Conservation (phyloP, 345 rosid species). For the Populus tremula region DNA sequence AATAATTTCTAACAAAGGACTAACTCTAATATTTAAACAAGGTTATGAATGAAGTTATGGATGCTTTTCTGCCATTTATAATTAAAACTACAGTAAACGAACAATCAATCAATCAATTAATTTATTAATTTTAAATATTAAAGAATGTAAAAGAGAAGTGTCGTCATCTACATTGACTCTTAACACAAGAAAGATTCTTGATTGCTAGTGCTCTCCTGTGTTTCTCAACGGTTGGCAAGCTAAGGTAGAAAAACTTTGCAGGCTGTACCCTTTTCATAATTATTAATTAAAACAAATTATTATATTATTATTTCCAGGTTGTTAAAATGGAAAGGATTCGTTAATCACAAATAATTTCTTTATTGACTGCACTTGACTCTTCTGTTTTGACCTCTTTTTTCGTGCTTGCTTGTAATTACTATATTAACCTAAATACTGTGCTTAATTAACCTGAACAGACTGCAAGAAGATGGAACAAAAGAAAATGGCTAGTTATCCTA, state of each 20-base stretch:
- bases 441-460: background rate
- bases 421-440: background rate
- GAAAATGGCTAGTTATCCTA: background rate
- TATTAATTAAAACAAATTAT: background rate
- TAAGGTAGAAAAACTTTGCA: constrained; percentile 29
- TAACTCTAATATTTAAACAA: too few relatives aligned
- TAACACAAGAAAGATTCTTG: constrained; percentile 14
- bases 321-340: background rate
- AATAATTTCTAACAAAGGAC: too few relatives aligned
- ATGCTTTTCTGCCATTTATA: background rate
- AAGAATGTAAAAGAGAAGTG: constrained; percentile 17
- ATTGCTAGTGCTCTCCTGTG: background rate
- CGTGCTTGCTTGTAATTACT: background rate
- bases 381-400: background rate
- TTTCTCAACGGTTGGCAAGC: constrained; percentile 51
- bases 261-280: constrained; percentile 4
- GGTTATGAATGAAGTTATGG: background rate
- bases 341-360: background rate
- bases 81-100: background rate
- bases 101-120: constrained; percentile 6
- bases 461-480: background rate
- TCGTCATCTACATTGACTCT: constrained; percentile 38
- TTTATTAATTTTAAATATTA: constrained; percentile 1
- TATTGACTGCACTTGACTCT: background rate
- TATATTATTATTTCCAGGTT: background rate